Evolutionary conservation across 2,329 filamentous ascomycete species (phyloP), one percentile per base, ranked within the genome.

Genomic region (Bipolaris oryzae): DNA sequence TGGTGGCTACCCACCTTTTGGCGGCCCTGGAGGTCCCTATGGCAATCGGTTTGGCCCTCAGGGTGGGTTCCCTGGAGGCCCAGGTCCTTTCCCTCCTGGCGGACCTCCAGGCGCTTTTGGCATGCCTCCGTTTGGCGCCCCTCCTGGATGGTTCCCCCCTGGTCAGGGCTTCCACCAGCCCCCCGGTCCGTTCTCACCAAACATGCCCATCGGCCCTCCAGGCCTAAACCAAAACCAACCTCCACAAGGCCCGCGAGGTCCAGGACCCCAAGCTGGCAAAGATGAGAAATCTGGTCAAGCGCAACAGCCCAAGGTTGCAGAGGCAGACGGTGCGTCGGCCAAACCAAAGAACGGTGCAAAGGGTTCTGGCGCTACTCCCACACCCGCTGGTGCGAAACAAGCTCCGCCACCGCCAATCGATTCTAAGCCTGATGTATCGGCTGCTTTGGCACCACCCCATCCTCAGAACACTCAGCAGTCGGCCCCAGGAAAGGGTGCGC

Each of bases 141-240:
- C 74, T 39, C 74, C 73, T 48, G 89, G 89, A 53, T 96, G 91
- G 90, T 94, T 88, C 72, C 89, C 89, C 64, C 86, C 87, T 7
- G 89, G 88, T 6, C 90, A 91, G 76, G 88, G 87, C 23, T 95
- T 92, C 66, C 89, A 87, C 33, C 87, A 85, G 28, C 88, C 86
- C 13, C 86, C 85, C 25, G 88, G 84, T 45, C 85, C 82, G 18
- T 90, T 89, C 70, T 76, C 79, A 50, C 88, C 87, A 57, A 85
- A 85, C 25, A 79, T 84, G 72, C 84, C 84, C 20, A 82, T 84
- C 58, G 86, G 84, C 33, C 83, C 84, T 59, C 83, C 84, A 39
- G 81, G 82, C 35, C 74, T 78, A 54, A 77, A 72, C 53, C 74
- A 74, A 49, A 74, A 76, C 44, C 76, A 76, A 53, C 77, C 74